Percentiles rank a stretch among this genome's conserved stretches.
Conservation (phyloP, 2,329 filamentous ascomycete species). For the Akanthomyces dipterigenus region DNA sequence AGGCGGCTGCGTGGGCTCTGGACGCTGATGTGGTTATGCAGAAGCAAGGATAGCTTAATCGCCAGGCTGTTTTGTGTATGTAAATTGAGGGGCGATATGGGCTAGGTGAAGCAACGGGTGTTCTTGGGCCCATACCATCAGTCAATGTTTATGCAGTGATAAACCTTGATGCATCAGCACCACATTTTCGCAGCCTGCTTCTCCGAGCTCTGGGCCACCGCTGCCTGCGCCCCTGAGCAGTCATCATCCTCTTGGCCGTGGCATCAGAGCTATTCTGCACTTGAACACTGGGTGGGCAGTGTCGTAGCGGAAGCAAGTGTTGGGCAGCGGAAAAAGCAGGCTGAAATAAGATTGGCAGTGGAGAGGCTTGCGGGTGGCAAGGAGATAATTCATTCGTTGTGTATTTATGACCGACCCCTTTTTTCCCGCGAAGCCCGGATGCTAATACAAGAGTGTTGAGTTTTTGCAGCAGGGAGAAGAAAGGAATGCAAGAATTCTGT, state of each 20-base stretch:
- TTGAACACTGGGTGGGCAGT: neutral
- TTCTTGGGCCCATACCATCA: neutral
- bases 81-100: neutral
- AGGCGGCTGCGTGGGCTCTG: neutral
- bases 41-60: neutral
- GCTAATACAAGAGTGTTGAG: neutral
- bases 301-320: neutral
- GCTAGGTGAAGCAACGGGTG: neutral
- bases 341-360: slow-evolving; percentile 8
- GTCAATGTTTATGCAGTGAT: too few relatives aligned
- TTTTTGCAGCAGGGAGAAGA: too few relatives aligned
- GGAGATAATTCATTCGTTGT: neutral
- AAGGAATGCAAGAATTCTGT: too few relatives aligned
- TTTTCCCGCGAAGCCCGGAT: neutral
- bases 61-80: neutral
- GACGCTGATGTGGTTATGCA: neutral
- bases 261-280: neutral
- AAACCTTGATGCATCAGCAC: too few relatives aligned
- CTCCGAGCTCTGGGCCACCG: neutral
- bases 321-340: neutral
- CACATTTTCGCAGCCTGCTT: too few relatives aligned
- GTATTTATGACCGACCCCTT: too few relatives aligned
- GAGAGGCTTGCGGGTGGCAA: neutral
- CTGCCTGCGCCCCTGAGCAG: neutral
- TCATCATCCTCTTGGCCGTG: too few relatives aligned